Base-by-base conservation (phyloP, 2,329 filamentous ascomycete genomes). In the Phaeosphaeria sp. region DNA sequence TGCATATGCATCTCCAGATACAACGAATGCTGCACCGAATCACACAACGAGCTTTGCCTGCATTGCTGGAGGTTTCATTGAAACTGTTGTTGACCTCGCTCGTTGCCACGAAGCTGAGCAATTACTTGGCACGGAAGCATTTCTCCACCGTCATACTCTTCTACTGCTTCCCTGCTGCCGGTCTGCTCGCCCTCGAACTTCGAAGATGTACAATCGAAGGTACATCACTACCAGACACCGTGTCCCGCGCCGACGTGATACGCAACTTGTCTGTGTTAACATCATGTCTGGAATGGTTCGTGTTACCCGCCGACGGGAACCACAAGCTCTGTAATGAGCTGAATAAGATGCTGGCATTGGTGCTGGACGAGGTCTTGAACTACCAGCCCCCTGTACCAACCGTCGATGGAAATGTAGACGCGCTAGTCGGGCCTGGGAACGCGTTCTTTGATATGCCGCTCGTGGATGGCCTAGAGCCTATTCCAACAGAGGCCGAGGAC, bases 291-390 rank as follows among this genome's bases (percentile, higher is more conserved):
- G 74, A 77, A 25, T 75, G 73, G 72, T 66, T 73, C 1, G 66
- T 75, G 7, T 56, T 74, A 7, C 73, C 73, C 2, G 69, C 70
- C 18, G 73, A 76, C 46, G 74, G 73, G 4, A 76, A 77, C 47
- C 70, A 75, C 58, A 72, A 67, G 51, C 68, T 77, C 17, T 77
- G 74, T 55, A 68, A 56, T 42, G 74, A 77, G 56, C 63, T 76
- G 8, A 77, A 75, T 55, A 75, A 77, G 50, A 75, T 76, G 73
- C 65, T 76, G 5, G 67, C 72, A 1, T 40, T 73, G 30, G 68
- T 77, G 1, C 48, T 77, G 15, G 73, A 77, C 40, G 73, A 77
- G 46, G 73, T 76, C 2, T 67, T 77, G 13, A 75, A 77, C 46
- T 74, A 75, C 48, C 68, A 76, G 48, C 71, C 71, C 15, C 64